Evolutionary conservation across 2,329 filamentous ascomycete genomes (phyloP).

Genomic region (Ceratocystis harringtonii): DNA sequence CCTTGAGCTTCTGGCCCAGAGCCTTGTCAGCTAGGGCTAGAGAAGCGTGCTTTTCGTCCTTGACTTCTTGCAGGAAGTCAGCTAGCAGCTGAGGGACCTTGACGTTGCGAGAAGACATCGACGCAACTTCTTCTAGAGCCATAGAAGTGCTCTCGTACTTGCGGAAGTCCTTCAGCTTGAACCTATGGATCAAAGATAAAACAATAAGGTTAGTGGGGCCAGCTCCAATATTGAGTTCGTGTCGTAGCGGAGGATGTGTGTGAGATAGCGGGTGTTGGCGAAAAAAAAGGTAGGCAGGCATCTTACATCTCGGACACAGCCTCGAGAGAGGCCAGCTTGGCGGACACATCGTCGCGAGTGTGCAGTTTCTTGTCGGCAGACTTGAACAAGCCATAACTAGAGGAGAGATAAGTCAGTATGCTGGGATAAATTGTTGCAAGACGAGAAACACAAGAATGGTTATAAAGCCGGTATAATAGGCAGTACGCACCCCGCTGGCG

Average conservation of each 20-base stretch:
- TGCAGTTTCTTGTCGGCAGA: constrained; percentile 96
- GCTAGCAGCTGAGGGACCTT: constrained; percentile 84
- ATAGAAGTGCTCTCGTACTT: constrained; percentile 92
- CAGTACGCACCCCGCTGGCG: constrained; percentile 56
- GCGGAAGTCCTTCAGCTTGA: constrained; percentile 93
- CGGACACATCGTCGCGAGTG: constrained; percentile 65
- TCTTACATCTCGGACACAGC: constrained; percentile 72
- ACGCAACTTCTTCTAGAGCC: constrained; percentile 78
- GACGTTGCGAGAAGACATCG: constrained; percentile 59
- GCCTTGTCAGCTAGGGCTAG: constrained; percentile 89
- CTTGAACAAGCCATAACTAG: constrained; percentile 94
- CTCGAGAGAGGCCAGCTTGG: constrained; percentile 64
- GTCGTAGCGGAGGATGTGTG: background rate
- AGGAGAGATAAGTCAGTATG: constrained; percentile 15
- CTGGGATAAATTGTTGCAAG: background rate
- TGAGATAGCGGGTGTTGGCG: constrained; percentile 2
- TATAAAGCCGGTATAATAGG: constrained; percentile 1
- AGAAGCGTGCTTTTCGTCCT: constrained; percentile 94
- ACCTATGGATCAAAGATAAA: constrained; percentile 30
- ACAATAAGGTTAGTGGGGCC: constrained; percentile 14
- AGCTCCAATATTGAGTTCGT: background rate
- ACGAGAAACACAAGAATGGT: background rate
- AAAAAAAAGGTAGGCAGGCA: constrained; percentile 19
- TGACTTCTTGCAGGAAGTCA: constrained; percentile 71
- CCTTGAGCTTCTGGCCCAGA: constrained; percentile 80